Evolutionary conservation across 371 early-diverging fungal genomes (phyloP).

Genomic region (Mortierella sp.): DNA sequence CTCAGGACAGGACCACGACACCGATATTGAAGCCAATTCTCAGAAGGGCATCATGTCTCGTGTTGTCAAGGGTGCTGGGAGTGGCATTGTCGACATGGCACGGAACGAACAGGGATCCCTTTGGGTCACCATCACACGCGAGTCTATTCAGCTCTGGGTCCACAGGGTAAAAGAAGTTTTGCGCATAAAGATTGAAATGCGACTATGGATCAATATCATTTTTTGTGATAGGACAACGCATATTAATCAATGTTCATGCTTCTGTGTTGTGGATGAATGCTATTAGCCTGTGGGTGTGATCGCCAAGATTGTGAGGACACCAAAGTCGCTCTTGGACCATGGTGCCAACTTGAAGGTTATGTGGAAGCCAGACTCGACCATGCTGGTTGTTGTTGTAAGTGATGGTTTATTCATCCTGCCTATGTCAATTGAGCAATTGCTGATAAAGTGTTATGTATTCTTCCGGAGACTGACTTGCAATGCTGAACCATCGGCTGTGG

Average conservation of each 20-base stretch:
- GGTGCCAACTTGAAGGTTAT: slow-evolving; percentile 55
- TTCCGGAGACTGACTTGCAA: neutral
- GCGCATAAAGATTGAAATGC: neutral
- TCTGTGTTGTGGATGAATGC: neutral
- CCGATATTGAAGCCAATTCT: slow-evolving; percentile 37
- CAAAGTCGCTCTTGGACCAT: slow-evolving; percentile 53
- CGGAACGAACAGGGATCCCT: slow-evolving; percentile 51
- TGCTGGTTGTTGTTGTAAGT: slow-evolving; percentile 59
- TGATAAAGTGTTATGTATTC: neutral
- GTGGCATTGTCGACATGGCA: slow-evolving; percentile 56
- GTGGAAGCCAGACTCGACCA: slow-evolving; percentile 58
- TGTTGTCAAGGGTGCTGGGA: slow-evolving; percentile 46
- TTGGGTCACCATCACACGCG: slow-evolving; percentile 56
- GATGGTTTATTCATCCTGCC: neutral
- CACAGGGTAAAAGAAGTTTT: slow-evolving; percentile 36
- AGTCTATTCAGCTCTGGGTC: slow-evolving; percentile 56
- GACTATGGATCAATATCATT: neutral
- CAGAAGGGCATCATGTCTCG: slow-evolving; percentile 47
- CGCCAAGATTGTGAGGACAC: slow-evolving; percentile 49
- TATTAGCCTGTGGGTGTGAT: slow-evolving; percentile 51
- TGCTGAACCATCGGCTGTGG: neutral
- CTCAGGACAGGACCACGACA: slow-evolving; percentile 35
- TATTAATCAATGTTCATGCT: neutral
- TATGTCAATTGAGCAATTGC: neutral
- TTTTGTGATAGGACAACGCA: neutral